Conservation (phyloP, 2,329 filamentous ascomycete species). For the Thermochaetoides dissita region DNA sequence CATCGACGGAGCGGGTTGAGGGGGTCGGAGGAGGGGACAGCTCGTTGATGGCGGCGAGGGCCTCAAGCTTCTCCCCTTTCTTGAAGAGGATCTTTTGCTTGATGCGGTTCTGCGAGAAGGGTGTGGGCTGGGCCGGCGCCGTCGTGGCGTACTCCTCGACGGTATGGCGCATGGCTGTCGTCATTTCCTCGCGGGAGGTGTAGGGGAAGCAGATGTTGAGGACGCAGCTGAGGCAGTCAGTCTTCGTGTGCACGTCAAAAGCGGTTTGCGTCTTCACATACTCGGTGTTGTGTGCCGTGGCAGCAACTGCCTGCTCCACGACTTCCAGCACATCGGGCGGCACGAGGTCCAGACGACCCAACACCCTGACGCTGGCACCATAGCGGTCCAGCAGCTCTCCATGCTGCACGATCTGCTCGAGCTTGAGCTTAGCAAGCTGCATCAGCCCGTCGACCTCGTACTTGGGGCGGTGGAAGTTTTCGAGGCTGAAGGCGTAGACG, state of each 20-base stretch:
- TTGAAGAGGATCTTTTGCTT: constrained; percentile 69
- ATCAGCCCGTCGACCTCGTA: constrained; percentile 95
- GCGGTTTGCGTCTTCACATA: constrained; percentile 19
- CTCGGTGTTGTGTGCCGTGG: constrained; percentile 79
- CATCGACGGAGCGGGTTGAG: constrained; percentile 30
- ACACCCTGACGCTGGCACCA: constrained; percentile 70
- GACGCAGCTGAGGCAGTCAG: constrained; percentile 27
- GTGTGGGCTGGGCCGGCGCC: constrained; percentile 47
- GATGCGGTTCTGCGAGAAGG: constrained; percentile 81
- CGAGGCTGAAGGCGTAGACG: constrained; percentile 96
- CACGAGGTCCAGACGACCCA: constrained; percentile 74
- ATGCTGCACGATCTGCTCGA: constrained; percentile 82
- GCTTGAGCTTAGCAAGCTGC: constrained; percentile 93
- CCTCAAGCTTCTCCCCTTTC: constrained; percentile 36
- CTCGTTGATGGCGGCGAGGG: constrained; percentile 35
- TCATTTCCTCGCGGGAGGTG: constrained; percentile 90
- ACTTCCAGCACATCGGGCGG: constrained; percentile 78
- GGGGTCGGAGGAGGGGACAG: constrained; percentile 26
- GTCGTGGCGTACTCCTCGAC: constrained; percentile 76
- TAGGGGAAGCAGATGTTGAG: constrained; percentile 98
- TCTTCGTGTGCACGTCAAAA: too few species aligned
- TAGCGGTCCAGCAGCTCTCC: constrained; percentile 88
- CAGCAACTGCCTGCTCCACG: constrained; percentile 70
- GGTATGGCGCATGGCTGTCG: constrained; percentile 72
- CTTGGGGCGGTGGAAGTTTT: constrained; percentile 95